Percentiles rank a stretch among this genome's conserved stretches.
phyloP scores from a whole-genome alignment of 805 yeast species.

The Metschnikowia drakensbergensis region DNA sequence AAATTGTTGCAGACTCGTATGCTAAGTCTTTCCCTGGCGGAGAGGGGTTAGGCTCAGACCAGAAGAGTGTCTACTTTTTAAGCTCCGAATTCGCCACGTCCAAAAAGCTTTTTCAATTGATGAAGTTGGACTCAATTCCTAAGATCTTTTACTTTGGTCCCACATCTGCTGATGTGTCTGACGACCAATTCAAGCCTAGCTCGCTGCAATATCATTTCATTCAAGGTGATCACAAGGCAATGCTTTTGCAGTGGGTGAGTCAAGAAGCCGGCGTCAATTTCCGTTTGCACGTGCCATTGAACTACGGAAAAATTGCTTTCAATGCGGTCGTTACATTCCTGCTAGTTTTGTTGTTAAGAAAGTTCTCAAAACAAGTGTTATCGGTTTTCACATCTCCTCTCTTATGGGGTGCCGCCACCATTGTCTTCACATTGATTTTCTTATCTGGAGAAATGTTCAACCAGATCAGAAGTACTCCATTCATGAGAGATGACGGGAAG shows the following conservation, averaged over 20 bases:
- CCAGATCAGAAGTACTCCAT: slow-evolving; percentile 68
- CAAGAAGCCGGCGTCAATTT: slow-evolving; percentile 33
- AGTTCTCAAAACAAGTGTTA: slow-evolving; percentile 30
- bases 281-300: slow-evolving; percentile 38
- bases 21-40: slow-evolving; percentile 51
- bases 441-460: slow-evolving; percentile 93
- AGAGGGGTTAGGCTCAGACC: slow-evolving; percentile 21
- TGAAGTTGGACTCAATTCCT: slow-evolving; percentile 72
- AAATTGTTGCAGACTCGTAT: slow-evolving; percentile 56
- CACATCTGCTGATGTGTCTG: slow-evolving; percentile 27
- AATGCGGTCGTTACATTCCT: slow-evolving; percentile 34
- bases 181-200: slow-evolving; percentile 23
- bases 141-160: slow-evolving; percentile 63
- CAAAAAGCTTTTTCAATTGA: slow-evolving; percentile 47
- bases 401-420: slow-evolving; percentile 69
- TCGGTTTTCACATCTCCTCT: slow-evolving; percentile 47
- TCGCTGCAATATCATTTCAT: slow-evolving; percentile 36
- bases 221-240: slow-evolving; percentile 41
- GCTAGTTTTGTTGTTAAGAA: slow-evolving; percentile 23
- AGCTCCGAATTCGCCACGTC: slow-evolving; percentile 66
- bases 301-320: slow-evolving; percentile 38
- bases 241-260: slow-evolving; percentile 35
- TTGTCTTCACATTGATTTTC: slow-evolving; percentile 66
- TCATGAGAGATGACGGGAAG: slow-evolving; percentile 8
- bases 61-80: slow-evolving; percentile 59